phyloP scores from a whole-genome alignment of 306 rosid genomes.

The Canavalia ensiformis region DNA sequence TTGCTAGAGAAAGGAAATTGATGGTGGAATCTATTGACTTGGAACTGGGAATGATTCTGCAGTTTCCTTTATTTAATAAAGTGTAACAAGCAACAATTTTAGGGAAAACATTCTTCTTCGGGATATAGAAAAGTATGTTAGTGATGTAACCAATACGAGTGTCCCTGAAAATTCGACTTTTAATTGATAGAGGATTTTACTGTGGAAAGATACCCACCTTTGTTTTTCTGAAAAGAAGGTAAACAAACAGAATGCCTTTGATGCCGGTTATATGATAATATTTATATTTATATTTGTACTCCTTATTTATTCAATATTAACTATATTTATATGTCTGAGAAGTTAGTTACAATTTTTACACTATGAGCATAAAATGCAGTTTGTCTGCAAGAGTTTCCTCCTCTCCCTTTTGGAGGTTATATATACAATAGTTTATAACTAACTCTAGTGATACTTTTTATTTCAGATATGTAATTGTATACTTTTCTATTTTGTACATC shows the following conservation, averaged over 20 bases:
- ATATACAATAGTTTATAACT: slow-evolving; percentile 24
- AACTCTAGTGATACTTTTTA: slow-evolving; percentile 29
- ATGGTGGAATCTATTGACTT: not conserved
- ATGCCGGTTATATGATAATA: slow-evolving; percentile 4
- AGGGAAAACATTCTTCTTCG: not conserved
- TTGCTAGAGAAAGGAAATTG: not conserved
- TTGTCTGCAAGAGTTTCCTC: not conserved
- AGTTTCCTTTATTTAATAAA: not conserved
- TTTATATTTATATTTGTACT: not conserved
- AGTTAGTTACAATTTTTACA: not conserved
- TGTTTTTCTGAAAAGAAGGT: not conserved
- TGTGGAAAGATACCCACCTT: not conserved
- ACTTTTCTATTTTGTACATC: slow-evolving; percentile 76
- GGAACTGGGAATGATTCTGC: not conserved
- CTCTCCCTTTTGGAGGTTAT: not conserved
- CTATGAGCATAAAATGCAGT: slow-evolving; percentile 19
- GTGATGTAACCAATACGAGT: not conserved
- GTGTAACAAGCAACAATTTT: not conserved
- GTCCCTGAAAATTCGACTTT: not conserved
- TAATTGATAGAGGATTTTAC: slow-evolving; percentile 4
- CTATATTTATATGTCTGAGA: not conserved
- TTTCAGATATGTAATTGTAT: slow-evolving; percentile 85
- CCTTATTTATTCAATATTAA: not conserved
- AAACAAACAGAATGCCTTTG: not conserved
- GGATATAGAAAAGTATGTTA: not conserved